Base-by-base conservation (phyloP, 257 asterid genomes). In the Gentiana dahurica region DNA sequence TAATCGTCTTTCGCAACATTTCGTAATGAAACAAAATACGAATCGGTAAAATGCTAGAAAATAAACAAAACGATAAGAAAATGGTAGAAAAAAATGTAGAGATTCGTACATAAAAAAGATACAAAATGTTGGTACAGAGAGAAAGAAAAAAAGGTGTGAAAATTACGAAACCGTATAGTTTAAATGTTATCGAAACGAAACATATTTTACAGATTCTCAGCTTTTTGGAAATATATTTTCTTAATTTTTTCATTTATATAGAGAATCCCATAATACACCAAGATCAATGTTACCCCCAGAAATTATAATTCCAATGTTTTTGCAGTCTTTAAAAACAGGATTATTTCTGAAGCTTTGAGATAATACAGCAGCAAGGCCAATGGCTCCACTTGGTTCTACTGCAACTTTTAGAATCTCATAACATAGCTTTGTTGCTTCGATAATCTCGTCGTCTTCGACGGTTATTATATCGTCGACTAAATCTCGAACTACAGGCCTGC, bases 231-330 rank as follows among this genome's bases (percentile, higher is more conserved):
- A 24, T 24, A 24, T 24, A 24, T 24, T 24, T 24, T 24, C 24
- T 24, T 24, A 24, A 24, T 24, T 24, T 41, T 41, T 41, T 41
- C 53, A 58, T 49, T 73, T 71, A 34, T 69, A 74, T 8, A 87
- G 54, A 38, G 82, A 68, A 68, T 85, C 79, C 95, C 94, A 91
- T 12, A 91, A 80, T 35, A 85, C 81, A 53, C 86, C 86, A 62
- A 91, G 66, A 78, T 91, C 98, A 34, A 87, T 78, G 57, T 87
- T 91, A 53, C 96, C 98, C 55, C 98, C 98, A n/a, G 98, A 87
- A 62, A 91, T 68, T 63, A 91, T 54, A 49, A 91, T 78, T 11
- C 89, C 93, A 49, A 85, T 72, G 66, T 85, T 73, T 51, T 50
- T 73, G 77, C 90, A 71, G 43, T 79, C 77, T n/a, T 77, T 69